Percentiles rank a stretch among this genome's conserved stretches.
Evolutionary conservation across 1,139 yeast genomes (phyloP).

Genomic region (Pneumocystis canis): DNA sequence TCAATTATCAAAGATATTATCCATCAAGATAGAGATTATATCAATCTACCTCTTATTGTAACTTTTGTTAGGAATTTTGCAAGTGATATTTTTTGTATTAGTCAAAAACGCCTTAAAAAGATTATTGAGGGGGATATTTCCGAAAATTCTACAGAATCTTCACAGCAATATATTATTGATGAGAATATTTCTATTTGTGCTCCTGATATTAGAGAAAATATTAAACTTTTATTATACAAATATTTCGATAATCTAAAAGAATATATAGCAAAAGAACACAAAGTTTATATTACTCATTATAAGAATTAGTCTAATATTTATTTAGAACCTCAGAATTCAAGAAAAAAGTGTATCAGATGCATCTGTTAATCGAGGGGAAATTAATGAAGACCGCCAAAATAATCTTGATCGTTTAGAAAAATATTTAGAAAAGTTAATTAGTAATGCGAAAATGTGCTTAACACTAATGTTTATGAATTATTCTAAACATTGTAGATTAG

Average conservation of each 20-base stretch:
- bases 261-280: slow-evolving; percentile 28
- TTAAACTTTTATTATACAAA: slow-evolving; percentile 18
- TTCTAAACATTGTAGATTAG: slow-evolving; percentile 21
- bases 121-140: slow-evolving; percentile 18
- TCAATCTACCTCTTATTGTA: slow-evolving; percentile 30
- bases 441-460: slow-evolving; percentile 27
- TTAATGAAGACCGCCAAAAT: slow-evolving; percentile 38
- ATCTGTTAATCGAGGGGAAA: slow-evolving; percentile 31
- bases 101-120: slow-evolving; percentile 20
- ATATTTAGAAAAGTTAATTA: slow-evolving; percentile 34
- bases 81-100: slow-evolving; percentile 13
- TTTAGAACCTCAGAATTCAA: slow-evolving; percentile 32
- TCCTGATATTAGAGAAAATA: slow-evolving; percentile 9
- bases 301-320: slow-evolving; percentile 39
- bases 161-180: background rate
- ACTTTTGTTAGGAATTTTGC: slow-evolving; percentile 36
- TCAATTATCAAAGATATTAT: slow-evolving; percentile 21
- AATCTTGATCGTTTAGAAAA: slow-evolving; percentile 30
- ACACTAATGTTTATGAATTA: background rate
- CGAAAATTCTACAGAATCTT: slow-evolving; percentile 7
- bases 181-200: background rate
- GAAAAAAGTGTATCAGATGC: background rate
- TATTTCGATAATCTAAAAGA: slow-evolving; percentile 37
- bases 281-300: slow-evolving; percentile 26
- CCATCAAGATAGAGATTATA: slow-evolving; percentile 18